Evolutionary conservation across 305 asterid species (phyloP).

Genomic region (Fraxinus nigra): DNA sequence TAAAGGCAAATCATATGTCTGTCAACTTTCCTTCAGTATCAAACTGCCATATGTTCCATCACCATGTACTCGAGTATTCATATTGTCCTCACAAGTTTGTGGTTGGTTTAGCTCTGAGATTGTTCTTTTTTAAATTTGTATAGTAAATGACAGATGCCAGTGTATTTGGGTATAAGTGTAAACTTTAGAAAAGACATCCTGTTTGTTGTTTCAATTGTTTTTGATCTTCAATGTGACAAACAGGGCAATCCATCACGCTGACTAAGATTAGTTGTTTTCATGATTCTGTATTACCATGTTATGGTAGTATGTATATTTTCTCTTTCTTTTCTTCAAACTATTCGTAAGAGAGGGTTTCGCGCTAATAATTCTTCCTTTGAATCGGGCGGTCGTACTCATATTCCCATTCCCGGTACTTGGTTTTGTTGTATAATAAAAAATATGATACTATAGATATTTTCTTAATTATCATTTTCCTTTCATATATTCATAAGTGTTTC

Average conservation of each 20-base stretch:
- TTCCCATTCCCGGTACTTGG: not conserved
- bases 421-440: not conserved
- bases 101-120: conserved; percentile 1
- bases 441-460: conserved; percentile 9
- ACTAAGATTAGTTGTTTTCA: conserved; percentile 13
- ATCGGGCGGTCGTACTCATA: not conserved
- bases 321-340: not conserved
- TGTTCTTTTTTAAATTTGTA: not conserved
- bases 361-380: not conserved
- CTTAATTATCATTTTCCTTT: not conserved
- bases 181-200: not conserved
- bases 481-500: not conserved
- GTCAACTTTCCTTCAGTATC: not conserved
- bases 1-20: not conserved
- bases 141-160: not conserved
- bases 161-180: not conserved
- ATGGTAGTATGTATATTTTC: not conserved
- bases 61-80: not conserved
- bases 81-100: conserved; percentile 1
- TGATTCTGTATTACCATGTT: conserved; percentile 12
- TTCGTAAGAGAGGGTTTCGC: conserved; percentile 1
- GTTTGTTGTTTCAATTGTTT: not conserved
- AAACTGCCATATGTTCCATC: not conserved
- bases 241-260: not conserved
- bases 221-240: not conserved